Conservation (phyloP, 179 eudicot species). For the Dionaea muscipula region DNA sequence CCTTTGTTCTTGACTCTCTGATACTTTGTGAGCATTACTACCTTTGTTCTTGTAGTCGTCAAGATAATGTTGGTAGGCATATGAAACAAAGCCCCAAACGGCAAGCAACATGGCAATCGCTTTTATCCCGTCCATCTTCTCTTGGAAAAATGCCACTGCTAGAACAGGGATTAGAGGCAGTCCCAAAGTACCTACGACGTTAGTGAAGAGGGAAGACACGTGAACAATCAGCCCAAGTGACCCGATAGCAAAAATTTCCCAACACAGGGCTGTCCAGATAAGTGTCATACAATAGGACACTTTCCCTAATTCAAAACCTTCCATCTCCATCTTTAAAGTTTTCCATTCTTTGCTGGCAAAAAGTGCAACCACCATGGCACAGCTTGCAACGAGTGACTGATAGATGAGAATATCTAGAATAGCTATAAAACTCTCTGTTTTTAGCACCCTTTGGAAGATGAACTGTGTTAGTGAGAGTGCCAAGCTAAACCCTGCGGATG, state of each 20-base stretch:
- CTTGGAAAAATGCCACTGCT: slow-evolving; percentile 36
- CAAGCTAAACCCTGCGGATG: slow-evolving; percentile 39
- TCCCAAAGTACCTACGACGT: slow-evolving; percentile 34
- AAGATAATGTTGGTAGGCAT: slow-evolving; percentile 34
- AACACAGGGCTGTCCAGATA: slow-evolving; percentile 38
- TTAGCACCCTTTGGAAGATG: slow-evolving; percentile 28
- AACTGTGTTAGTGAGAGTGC: slow-evolving; percentile 37
- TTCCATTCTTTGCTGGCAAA: slow-evolving; percentile 53
- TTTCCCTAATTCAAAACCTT: slow-evolving; percentile 27
- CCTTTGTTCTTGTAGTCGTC: not conserved
- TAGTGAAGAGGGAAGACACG: slow-evolving; percentile 59
- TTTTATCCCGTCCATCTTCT: slow-evolving; percentile 39
- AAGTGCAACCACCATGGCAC: slow-evolving; percentile 31
- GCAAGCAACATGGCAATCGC: slow-evolving; percentile 39
- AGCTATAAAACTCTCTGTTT: slow-evolving; percentile 16
- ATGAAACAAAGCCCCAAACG: slow-evolving; percentile 50
- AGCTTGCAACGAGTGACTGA: slow-evolving; percentile 28
- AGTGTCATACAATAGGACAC: slow-evolving; percentile 43
- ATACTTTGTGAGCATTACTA: not conserved
- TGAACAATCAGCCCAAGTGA: slow-evolving; percentile 35
- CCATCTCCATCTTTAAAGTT: slow-evolving; percentile 35
- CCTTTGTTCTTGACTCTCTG: no score
- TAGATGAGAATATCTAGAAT: slow-evolving; percentile 30
- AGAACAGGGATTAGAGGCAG: slow-evolving; percentile 37
- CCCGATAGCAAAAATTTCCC: slow-evolving; percentile 46